Percentiles rank a stretch among this genome's conserved stretches.
Conservation (phyloP, 257 asterid species). For the Perilla frutescens region DNA sequence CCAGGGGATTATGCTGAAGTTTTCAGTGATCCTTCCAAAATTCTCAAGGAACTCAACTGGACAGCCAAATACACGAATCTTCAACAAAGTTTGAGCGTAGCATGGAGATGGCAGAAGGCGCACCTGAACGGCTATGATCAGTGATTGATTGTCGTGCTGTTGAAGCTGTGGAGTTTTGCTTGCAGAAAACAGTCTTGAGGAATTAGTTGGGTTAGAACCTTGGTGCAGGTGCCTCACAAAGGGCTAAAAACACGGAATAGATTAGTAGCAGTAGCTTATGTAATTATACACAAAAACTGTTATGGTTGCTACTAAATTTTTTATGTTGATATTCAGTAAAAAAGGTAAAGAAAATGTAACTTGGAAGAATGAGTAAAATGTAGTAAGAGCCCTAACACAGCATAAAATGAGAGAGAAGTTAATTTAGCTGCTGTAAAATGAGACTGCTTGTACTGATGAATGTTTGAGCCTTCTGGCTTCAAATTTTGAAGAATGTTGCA, state of each 20-base stretch:
- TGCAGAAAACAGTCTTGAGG: background rate
- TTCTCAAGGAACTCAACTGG: slow-evolving; percentile 47
- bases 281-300: background rate
- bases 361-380: background rate
- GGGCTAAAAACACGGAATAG: background rate
- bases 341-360: no score
- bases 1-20: slow-evolving; percentile 53
- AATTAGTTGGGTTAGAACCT: background rate
- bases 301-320: background rate
- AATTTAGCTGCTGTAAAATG: background rate
- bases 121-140: slow-evolving; percentile 43
- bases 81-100: slow-evolving; percentile 39
- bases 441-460: background rate
- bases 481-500: background rate
- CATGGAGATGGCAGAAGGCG: slow-evolving; percentile 55
- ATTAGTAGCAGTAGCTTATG: background rate
- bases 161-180: background rate
- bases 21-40: slow-evolving; percentile 48
- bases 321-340: background rate
- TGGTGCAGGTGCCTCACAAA: no score
- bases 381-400: no score
- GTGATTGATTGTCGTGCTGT: background rate
- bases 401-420: no score
- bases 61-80: slow-evolving; percentile 45
- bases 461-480: background rate